Conservation (phyloP, 106 monocot species). For the Allium cepa region DNA sequence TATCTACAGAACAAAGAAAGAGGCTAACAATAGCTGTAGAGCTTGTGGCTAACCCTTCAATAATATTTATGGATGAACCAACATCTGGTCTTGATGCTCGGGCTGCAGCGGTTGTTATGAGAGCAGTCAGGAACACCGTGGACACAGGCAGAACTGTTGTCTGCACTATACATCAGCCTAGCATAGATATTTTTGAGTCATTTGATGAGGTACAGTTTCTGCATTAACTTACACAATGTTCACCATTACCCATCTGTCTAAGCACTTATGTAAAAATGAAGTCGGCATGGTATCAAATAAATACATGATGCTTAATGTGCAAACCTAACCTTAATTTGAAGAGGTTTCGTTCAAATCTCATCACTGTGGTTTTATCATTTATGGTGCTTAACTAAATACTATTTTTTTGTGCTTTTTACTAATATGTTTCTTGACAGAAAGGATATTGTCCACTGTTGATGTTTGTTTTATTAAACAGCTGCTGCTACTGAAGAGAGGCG, state of each 20-base stretch:
- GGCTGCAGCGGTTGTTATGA: conserved; percentile 9
- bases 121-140: conserved; percentile 14
- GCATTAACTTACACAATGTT: not conserved
- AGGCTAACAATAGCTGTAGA: conserved; percentile 15
- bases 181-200: conserved; percentile 14
- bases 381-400: too few relatives aligned
- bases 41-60: conserved; percentile 13
- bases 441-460: not conserved
- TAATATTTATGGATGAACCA: conserved; percentile 18
- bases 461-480: conserved; percentile 4
- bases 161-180: conserved; percentile 12
- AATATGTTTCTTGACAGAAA: not conserved
- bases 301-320: too few relatives aligned
- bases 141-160: conserved; percentile 13
- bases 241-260: too few relatives aligned
- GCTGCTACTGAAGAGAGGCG: conserved; percentile 10
- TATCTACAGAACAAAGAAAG: conserved; percentile 11
- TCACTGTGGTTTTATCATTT: too few relatives aligned
- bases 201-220: conserved; percentile 9
- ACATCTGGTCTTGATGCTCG: conserved; percentile 13
- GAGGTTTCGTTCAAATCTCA: too few relatives aligned
- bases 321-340: too few relatives aligned
- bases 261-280: too few relatives aligned
- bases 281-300: too few relatives aligned
- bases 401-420: not conserved